These are phyloP conservation scores for Solanum habrochaites DNA, from an alignment of 257 asterid species.

Conservation along the genomic window DNA sequence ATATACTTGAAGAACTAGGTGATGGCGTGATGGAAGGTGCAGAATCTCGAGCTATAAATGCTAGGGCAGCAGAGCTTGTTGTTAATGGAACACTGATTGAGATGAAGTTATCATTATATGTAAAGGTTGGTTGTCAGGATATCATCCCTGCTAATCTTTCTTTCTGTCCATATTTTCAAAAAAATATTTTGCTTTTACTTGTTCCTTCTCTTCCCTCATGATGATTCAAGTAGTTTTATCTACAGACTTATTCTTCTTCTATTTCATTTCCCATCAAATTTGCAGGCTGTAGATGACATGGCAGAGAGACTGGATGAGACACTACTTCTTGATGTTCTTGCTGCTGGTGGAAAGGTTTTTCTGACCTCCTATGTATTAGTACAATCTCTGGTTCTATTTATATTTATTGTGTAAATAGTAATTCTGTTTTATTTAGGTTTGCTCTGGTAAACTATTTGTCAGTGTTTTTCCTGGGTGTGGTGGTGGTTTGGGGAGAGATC, in stretches of 20 bases:
- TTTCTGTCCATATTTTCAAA: constrained; percentile 3
- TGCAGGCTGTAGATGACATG: constrained; percentile 57
- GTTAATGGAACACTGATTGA: constrained; percentile 76
- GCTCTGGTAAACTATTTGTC: not conserved
- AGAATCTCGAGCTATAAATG: constrained; percentile 25
- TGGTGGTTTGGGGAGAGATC: not conserved
- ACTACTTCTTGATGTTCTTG: constrained; percentile 73
- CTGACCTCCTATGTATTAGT: not conserved
- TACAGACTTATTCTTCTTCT: not conserved
- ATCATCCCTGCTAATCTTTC: not conserved
- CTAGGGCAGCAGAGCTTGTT: constrained; percentile 76
- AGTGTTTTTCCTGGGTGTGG: not conserved
- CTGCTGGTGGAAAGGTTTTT: constrained; percentile 96
- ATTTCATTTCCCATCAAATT: constrained; percentile 1
- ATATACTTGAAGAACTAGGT: constrained; percentile 56
- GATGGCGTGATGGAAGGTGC: constrained; percentile 34
- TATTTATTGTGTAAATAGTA: not conserved
- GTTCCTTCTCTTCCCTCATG: not conserved
- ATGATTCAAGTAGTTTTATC: not conserved
- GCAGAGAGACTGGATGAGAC: constrained; percentile 44
- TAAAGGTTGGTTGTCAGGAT: constrained; percentile 48
- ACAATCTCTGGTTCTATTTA: not conserved
- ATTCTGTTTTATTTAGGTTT: not conserved
- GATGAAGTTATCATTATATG: constrained; percentile 70
- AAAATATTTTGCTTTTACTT: not conserved